Evolutionary conservation across 495 filamentous ascomycete genomes (phyloP).

Genomic region (Chaetomium fimeti): DNA sequence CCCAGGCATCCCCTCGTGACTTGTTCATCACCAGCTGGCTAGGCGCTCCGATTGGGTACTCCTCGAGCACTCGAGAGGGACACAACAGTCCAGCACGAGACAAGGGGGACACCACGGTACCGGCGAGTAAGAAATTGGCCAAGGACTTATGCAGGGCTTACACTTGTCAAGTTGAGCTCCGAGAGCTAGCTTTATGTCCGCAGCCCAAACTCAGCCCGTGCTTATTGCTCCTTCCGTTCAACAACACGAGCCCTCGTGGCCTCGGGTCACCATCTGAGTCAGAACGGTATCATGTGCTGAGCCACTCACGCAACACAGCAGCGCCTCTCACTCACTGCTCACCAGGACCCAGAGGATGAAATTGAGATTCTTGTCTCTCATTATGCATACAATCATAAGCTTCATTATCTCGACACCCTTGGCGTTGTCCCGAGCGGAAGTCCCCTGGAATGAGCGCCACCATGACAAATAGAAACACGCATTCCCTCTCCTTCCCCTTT

Average conservation of each 20-base stretch:
- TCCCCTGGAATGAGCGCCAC: constrained; percentile 13
- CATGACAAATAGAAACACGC: constrained; percentile 19
- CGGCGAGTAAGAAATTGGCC: background rate
- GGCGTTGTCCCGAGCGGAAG: background rate
- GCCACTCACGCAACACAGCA: background rate
- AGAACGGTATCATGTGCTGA: background rate
- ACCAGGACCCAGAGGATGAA: background rate
- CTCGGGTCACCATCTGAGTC: background rate
- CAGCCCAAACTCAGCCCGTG: background rate
- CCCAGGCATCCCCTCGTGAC: background rate
- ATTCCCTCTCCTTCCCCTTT: background rate
- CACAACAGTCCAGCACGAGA: background rate
- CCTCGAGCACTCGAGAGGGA: background rate
- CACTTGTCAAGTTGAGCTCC: background rate
- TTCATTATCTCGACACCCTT: constrained; percentile 20
- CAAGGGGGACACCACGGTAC: background rate
- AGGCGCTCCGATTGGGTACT: background rate
- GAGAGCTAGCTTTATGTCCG: background rate
- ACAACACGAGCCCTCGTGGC: background rate
- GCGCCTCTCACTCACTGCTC: background rate
- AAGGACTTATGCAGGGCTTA: background rate
- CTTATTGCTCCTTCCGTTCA: background rate
- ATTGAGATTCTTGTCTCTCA: constrained; percentile 21
- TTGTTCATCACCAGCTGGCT: background rate
- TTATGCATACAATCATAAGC: constrained; percentile 34